Evolutionary conservation across 306 rosid species (phyloP), one percentile per base, ranked within the genome.

Genomic region (Ormosia emarginata): DNA sequence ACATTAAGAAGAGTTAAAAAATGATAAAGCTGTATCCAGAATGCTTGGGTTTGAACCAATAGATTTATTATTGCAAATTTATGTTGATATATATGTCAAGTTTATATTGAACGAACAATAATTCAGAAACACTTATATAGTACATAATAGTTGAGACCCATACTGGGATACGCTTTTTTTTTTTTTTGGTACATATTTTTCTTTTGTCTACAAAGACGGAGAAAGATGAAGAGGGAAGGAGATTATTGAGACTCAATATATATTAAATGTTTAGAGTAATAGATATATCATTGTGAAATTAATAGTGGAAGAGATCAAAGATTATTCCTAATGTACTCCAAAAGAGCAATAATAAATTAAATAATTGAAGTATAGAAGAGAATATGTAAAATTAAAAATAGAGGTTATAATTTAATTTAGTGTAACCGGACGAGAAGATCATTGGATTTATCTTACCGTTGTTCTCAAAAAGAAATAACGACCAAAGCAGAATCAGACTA

Each of bases 361-460:
- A 6, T 41, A 7, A 41, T 41, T 44, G 9, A 44, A 44, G 12
- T 44, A 44, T 47, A 11, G 5, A 47, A 47, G 53, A 47, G 18
- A 4, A 50, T 50, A 50, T 13, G 2, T 13, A 29, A 8, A 30
- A 56, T n/a, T 71, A 71, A 32, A 13, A 14, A 34, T 33, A 56
- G 3, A 12, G 55, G 39, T 30, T 8, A 18, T 9, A 50, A 15
- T 9, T 29, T 6, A 44, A 32, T 49, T 18, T 15, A 8, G 75
- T 29, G 18, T 40, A 52, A 67, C 34, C 0, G 55, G 3, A 70
- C 18, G 24, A 72, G 57, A 32, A 14, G 30, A 82, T 29, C 0
- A 13, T 8, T 80, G 83, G 5, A 5, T 58, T 65, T 36, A 39
- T 24, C 75, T 64, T 73, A 69, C 81, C 49, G 59, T 74, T 50